phyloP scores from a whole-genome alignment of 2,329 filamentous ascomycete genomes.

The Xylariaceae sp. region DNA sequence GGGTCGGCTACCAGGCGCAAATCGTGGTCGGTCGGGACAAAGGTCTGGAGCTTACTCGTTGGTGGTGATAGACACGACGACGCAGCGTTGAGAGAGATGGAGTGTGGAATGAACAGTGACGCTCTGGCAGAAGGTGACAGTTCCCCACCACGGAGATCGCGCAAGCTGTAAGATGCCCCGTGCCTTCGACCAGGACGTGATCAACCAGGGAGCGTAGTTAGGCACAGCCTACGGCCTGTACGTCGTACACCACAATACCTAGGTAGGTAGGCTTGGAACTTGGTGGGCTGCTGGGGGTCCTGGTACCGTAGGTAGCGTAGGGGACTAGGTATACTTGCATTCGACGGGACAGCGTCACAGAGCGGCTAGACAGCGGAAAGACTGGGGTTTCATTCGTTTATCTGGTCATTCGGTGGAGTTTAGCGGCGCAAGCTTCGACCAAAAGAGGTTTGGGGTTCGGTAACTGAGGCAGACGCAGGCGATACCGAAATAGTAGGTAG shows the following conservation, averaged over 20 bases:
- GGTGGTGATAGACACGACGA: conserved; percentile 27
- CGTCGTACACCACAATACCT: too few relatives aligned
- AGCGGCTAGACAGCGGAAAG: conserved; percentile 34
- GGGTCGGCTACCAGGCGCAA: conserved; percentile 28
- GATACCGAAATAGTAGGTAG: conserved; percentile 19
- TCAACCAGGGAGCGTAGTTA: conserved; percentile 26
- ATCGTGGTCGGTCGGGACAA: conserved; percentile 31
- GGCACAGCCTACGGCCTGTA: too few relatives aligned
- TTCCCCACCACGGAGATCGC: conserved; percentile 39
- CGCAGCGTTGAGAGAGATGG: conserved; percentile 20
- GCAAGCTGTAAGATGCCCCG: conserved; percentile 39
- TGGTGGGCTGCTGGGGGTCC: conserved; percentile 5
- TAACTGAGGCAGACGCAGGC: background rate
- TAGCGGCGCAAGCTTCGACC: conserved; percentile 26
- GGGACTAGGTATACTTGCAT: conserved; percentile 27
- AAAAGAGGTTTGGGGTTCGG: conserved; percentile 10
- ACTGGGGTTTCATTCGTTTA: conserved; percentile 41
- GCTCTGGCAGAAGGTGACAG: conserved; percentile 35
- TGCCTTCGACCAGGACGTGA: conserved; percentile 35
- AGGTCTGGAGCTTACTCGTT: conserved; percentile 28
- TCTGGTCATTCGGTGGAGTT: conserved; percentile 27
- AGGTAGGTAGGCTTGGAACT: conserved; percentile 1
- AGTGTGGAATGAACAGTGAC: conserved; percentile 35
- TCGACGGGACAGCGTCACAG: conserved; percentile 33
- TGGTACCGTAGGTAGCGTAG: background rate